phyloP scores from a whole-genome alignment of 1,139 yeast species.

The Groenewaldozyma auringiensis region DNA sequence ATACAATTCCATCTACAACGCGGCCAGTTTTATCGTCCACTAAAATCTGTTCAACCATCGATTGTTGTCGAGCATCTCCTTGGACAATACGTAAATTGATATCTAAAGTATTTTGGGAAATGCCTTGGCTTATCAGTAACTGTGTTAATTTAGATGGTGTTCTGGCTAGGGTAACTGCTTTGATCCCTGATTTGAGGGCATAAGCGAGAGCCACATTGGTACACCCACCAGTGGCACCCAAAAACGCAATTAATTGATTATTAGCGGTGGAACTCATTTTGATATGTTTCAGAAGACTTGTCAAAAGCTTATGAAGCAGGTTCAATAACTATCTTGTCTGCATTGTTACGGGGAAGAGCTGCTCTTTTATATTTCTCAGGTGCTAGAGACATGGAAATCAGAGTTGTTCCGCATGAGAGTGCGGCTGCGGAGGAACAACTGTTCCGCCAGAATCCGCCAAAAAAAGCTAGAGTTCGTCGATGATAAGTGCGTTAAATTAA shows the following conservation, averaged over 20 bases:
- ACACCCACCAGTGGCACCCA: constrained; percentile 2
- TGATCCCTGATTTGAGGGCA: neutral
- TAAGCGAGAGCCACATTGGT: neutral
- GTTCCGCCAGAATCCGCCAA: too few species aligned
- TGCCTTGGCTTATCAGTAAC: neutral
- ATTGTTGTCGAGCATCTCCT: neutral
- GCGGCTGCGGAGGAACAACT: too few species aligned
- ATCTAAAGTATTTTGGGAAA: neutral
- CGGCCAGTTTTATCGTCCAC: neutral
- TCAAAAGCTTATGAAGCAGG: too few species aligned
- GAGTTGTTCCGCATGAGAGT: too few species aligned
- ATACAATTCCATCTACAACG: neutral
- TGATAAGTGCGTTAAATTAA: too few species aligned
- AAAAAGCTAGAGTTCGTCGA: too few species aligned
- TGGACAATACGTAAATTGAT: neutral
- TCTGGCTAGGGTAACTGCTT: neutral
- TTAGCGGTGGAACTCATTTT: neutral
- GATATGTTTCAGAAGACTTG: neutral
- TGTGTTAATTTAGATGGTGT: neutral
- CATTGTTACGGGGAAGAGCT: too few species aligned
- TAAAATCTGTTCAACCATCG: neutral
- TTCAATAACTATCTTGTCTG: too few species aligned
- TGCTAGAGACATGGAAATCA: too few species aligned
- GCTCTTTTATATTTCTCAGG: too few species aligned
- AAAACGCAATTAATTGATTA: neutral